Conservation (phyloP, 371 early-diverging fungal species). For the Apophysomyces ossiformis region DNA sequence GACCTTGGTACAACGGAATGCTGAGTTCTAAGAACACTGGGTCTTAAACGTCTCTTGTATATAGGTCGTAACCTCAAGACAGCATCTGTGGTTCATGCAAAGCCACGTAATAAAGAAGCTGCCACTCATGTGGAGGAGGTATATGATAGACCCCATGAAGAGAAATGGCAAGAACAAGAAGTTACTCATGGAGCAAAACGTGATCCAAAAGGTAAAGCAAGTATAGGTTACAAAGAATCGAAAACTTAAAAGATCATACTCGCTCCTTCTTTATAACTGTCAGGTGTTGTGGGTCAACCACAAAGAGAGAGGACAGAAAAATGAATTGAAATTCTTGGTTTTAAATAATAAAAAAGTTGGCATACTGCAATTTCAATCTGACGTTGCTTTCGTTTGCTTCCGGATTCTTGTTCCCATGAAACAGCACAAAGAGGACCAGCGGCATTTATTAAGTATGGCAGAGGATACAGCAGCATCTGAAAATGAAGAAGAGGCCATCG, state of each 20-base stretch:
- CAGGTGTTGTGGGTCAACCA: conserved; percentile 13
- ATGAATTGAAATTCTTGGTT: neutral
- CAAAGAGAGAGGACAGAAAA: conserved; percentile 10
- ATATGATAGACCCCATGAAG: conserved; percentile 14
- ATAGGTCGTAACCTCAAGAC: conserved; percentile 13
- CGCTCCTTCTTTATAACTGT: neutral
- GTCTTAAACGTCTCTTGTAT: neutral
- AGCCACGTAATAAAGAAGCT: conserved; percentile 10
- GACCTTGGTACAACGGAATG: neutral
- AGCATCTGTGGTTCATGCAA: conserved; percentile 10
- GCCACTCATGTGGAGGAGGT: conserved; percentile 11
- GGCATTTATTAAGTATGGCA: neutral
- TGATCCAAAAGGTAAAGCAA: conserved; percentile 8
- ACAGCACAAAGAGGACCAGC: conserved; percentile 1
- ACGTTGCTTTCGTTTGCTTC: neutral
- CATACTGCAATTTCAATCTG: neutral
- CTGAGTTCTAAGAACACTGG: conserved; percentile 2
- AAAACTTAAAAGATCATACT: neutral
- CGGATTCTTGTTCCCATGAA: neutral
- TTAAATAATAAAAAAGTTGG: neutral
- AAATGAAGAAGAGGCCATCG: conserved; percentile 54
- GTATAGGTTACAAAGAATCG: neutral
- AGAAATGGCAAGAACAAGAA: conserved; percentile 17
- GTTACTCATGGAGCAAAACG: conserved; percentile 4
- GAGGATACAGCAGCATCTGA: conserved; percentile 23